Evolutionary conservation across 2,329 filamentous ascomycete genomes (phyloP), one percentile per base, ranked within the genome.

Genomic region (Talaromyces sp.): DNA sequence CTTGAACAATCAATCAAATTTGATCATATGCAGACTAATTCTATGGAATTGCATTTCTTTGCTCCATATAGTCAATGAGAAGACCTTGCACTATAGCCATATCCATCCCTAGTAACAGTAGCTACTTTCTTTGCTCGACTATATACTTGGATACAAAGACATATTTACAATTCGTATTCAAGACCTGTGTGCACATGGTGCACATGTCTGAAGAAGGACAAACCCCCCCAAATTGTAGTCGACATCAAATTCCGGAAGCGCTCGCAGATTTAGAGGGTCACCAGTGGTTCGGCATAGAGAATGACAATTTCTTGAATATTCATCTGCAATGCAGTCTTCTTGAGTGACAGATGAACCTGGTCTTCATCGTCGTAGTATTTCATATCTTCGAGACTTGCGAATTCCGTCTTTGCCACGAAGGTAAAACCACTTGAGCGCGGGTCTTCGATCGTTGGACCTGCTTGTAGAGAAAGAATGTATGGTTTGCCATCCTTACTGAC

Each of bases 331-430:
- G 66, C 73, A 58, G 74, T 67, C 18, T 72, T 72, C 66, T 75
- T 77, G 65, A 87, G 73, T 31, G 75, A 78, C 62, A 75, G 75
- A 67, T 87, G 85, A 40, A 84, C 84, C 66, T 78, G 78, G 66
- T 83, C 86, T 52, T 82, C 79, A 11, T 80, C 78, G 71, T 91
- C 88, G 72, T 90, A 91, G 76, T 84, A 91, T 67, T 84, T 80
- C 84, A 91, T 86, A 72, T 90, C 88, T n/a, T 87, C 87, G 61
- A 85, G 70, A 64, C 76, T 86, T 52, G 82, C 81, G 70, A 91
- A 91, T 57, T 84, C 82, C 46, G 83, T 86, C 72, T 86, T 83
- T 56, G 83, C 84, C 14, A 85, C 81, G 60, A 91, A 69, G 5
- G 86, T 90, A 77, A 82, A 90, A 46, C 88, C 88, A 73, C 88